Evolutionary conservation across 139 green algal species (phyloP).

Genomic region (Raphidocelis subcapitata): DNA sequence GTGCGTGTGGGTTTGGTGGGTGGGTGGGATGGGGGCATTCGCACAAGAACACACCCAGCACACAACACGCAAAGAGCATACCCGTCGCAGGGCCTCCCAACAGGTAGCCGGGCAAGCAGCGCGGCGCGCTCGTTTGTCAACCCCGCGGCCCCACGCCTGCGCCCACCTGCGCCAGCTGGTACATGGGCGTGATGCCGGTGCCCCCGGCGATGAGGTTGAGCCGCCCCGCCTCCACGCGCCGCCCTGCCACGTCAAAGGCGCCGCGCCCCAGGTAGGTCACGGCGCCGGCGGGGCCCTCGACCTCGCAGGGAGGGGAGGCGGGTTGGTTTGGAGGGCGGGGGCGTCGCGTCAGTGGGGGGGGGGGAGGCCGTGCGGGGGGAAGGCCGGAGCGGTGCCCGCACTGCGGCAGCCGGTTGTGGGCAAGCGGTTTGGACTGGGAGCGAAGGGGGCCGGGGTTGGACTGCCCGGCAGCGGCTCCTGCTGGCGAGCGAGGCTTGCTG

Average conservation of each 20-base stretch:
- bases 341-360: too few species aligned
- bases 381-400: too few species aligned
- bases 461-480: too few species aligned
- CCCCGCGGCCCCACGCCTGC: background rate
- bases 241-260: constrained; percentile 49
- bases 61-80: background rate
- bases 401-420: too few species aligned
- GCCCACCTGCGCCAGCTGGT: constrained; percentile 60
- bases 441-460: too few species aligned
- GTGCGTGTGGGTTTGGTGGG: too few species aligned
- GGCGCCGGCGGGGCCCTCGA: constrained; percentile 87
- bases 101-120: background rate
- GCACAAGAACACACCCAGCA: too few species aligned
- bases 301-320: background rate
- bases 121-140: background rate
- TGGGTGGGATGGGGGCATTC: too few species aligned
- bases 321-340: too few species aligned
- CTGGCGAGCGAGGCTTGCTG: too few species aligned
- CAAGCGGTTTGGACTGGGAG: too few species aligned
- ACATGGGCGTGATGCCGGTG: constrained; percentile 69
- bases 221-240: constrained; percentile 4
- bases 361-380: too few species aligned
- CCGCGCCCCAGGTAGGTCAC: constrained; percentile 78
- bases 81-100: background rate
- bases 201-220: constrained; percentile 87